Evolutionary conservation across 106 monocot genomes (phyloP).

Genomic region (Apostasia ramifera): DNA sequence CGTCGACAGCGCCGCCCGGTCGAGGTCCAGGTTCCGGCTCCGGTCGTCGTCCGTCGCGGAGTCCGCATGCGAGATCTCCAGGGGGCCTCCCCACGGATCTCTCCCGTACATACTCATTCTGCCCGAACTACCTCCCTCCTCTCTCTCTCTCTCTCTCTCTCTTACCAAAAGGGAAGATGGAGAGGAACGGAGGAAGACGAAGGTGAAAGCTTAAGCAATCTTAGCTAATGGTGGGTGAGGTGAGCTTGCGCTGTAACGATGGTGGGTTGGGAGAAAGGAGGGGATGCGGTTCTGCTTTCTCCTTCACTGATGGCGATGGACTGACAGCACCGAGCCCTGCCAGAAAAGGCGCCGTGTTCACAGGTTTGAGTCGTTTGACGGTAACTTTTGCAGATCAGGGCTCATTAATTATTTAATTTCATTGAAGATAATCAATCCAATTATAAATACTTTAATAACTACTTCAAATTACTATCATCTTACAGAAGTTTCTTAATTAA

Average conservation of each 20-base stretch:
- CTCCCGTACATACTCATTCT: conserved; percentile 51
- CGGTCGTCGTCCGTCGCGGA: conserved; percentile 89
- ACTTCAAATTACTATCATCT: no score
- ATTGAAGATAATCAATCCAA: no score
- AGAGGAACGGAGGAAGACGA: neutral
- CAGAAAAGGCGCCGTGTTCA: neutral
- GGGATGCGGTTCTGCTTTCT: neutral
- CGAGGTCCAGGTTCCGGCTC: conserved; percentile 86
- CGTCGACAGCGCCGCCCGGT: conserved; percentile 59
- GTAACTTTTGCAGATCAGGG: no score
- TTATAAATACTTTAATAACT: no score
- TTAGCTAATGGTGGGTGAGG: neutral
- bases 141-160: neutral
- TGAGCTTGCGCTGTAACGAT: no score
- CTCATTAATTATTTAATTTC: no score
- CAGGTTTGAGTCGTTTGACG: no score
- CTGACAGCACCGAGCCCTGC: neutral
- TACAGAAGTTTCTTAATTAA: no score
- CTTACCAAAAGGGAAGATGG: conserved; percentile 1
- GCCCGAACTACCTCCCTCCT: neutral
- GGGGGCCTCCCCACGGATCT: conserved; percentile 86
- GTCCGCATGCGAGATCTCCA: conserved; percentile 81
- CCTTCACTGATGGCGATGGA: neutral
- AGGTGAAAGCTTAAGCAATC: neutral
- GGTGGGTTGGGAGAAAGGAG: neutral